phyloP scores from a whole-genome alignment of 805 yeast species.

The Metschnikowia borealis region DNA sequence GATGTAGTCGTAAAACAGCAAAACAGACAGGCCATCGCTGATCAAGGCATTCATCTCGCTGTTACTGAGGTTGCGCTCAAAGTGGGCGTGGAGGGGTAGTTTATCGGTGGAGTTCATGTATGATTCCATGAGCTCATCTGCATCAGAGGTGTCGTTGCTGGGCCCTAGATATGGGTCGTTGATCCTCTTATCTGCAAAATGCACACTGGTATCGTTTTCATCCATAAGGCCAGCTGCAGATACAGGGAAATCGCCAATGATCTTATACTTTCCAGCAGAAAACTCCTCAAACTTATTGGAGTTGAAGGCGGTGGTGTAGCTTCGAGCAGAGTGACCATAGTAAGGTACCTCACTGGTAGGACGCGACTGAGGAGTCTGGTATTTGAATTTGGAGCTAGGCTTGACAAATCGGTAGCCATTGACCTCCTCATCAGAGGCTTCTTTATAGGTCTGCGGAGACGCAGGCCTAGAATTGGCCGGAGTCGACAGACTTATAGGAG shows the following conservation, averaged over 20 bases:
- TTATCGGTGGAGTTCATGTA: constrained; percentile 17
- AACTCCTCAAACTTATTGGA: constrained; percentile 9
- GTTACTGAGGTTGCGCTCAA: constrained; percentile 7
- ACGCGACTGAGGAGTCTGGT: constrained; percentile 16
- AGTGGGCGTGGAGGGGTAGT: constrained; percentile 14
- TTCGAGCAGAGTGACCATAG: constrained; percentile 1
- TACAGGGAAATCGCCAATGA: constrained; percentile 31
- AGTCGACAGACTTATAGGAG: constrained; percentile 42
- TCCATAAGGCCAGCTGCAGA: constrained; percentile 32
- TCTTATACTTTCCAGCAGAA: constrained; percentile 18
- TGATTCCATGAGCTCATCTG: constrained; percentile 4
- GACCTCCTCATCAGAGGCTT: constrained; percentile 35
- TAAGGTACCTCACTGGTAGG: constrained; percentile 10
- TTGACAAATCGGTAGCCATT: constrained; percentile 45
- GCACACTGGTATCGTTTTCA: constrained; percentile 29
- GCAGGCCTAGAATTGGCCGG: constrained; percentile 40
- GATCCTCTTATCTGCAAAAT: constrained; percentile 37
- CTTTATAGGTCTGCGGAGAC: constrained; percentile 21
- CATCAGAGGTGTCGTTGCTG: neutral
- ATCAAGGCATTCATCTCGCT: constrained; percentile 16
- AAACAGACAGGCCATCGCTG: constrained; percentile 21
- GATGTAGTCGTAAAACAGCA: constrained; percentile 26
- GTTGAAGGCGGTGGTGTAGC: constrained; percentile 24
- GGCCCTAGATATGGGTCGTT: constrained; percentile 27
- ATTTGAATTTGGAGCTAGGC: constrained; percentile 16